Base-by-base conservation (phyloP, 192 early-diverging fungal genomes). In the Coemansia sp. region DNA sequence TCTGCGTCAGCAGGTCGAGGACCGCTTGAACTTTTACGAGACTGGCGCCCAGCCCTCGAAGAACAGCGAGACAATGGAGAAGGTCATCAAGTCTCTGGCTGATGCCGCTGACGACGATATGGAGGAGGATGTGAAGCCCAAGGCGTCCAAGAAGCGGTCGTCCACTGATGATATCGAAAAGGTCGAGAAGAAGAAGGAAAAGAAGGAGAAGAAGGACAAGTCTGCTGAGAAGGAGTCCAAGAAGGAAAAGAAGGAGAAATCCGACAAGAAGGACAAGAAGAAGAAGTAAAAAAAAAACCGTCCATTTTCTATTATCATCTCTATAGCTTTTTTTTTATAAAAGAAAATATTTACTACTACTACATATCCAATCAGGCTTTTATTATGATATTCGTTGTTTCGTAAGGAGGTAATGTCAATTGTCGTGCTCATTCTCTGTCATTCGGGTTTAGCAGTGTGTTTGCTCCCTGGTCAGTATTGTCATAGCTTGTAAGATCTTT, bases 1-100 rank as follows among this genome's bases (percentile, higher is more conserved):
- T 34, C 85, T 98, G 80, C 89, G 92, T 76, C 86, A 91, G 63
- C 97, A 99, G 87, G 95, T 99, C 13, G 98, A 99, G 85, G 95
- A 96, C 80, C 92, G 98, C 62, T 79, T 99, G 36, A 85, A 86
- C 65, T 98, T 99, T 84, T 98, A 95, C 80, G 97, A 99, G 81
- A 87, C 90, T 43, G 95, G 95, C 57, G 87, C 90, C 2, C 76
- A 79, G 71, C 95, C 96, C 16, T 84, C 90, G 33, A 95, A 94
- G 90, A 99, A 97, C 86, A 84, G 91, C 63, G 96, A 97, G 64
- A 93, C 94, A 24, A 98, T 99, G 96, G 89, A 95, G 87, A 89
- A 90, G 75, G 92, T 91, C 38, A 87, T 89, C 18, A 86, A 87
- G 69, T 85, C 75, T 40, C 81, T 92, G 63, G 90, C 89, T 31